Conservation (phyloP, 768 basidiomycete species). For the Kwoniella dendrophila region DNA sequence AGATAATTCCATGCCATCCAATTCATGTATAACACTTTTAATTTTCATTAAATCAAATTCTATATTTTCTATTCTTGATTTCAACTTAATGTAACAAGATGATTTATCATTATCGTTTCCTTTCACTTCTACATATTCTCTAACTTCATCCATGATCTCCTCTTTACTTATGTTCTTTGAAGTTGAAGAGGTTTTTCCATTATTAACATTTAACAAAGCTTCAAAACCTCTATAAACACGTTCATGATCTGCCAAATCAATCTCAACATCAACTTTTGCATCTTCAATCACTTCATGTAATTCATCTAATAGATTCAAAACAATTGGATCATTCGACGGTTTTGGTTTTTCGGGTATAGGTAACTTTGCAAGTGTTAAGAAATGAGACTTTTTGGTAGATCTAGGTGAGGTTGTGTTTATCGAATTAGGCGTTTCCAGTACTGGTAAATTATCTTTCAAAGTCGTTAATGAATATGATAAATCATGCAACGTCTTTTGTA, state of each 20-base stretch:
- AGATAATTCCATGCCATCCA: slow-evolving; percentile 31
- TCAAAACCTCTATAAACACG: slow-evolving; percentile 50
- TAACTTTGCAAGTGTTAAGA: slow-evolving; percentile 20
- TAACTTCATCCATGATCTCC: slow-evolving; percentile 34
- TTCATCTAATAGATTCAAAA: slow-evolving; percentile 44
- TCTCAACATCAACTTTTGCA: slow-evolving; percentile 55
- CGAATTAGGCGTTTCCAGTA: slow-evolving; percentile 16
- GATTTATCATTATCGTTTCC: slow-evolving; percentile 24
- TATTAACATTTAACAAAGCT: slow-evolving; percentile 47
- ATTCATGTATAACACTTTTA: slow-evolving; percentile 42
- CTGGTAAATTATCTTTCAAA: slow-evolving; percentile 32
- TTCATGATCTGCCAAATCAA: slow-evolving; percentile 54
- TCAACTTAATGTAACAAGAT: slow-evolving; percentile 24
- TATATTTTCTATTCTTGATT: slow-evolving; percentile 40
- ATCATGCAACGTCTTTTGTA: slow-evolving; percentile 46
- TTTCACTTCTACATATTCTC: slow-evolving; percentile 35
- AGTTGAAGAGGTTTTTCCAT: slow-evolving; percentile 14
- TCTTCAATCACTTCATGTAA: slow-evolving; percentile 55
- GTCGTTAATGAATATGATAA: slow-evolving; percentile 42
- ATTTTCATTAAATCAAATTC: slow-evolving; percentile 46
- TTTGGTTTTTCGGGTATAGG: neutral
- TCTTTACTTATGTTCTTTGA: too few species aligned
- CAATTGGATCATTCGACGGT: slow-evolving; percentile 30
- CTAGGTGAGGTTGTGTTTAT: slow-evolving; percentile 15
- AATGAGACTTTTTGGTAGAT: slow-evolving; percentile 20